A percentile compares a stretch with the other conserved stretches of the same genome.
Conservation (phyloP, 2,329 filamentous ascomycete genomes). For the Penicillium expansum region DNA sequence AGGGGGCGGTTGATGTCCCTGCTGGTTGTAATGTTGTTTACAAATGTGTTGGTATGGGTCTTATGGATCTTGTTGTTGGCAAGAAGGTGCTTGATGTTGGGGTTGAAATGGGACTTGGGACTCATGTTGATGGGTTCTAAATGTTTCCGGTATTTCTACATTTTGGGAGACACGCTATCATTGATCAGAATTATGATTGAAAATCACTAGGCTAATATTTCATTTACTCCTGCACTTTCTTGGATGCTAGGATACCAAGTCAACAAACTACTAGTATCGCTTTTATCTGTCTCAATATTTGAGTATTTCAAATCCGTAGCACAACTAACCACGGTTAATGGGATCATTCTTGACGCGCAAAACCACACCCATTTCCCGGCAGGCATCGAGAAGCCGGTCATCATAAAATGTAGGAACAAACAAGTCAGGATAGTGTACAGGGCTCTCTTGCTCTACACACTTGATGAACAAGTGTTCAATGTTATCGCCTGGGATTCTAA, state of each 20-base stretch:
- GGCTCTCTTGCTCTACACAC: no score
- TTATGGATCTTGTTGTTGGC: conserved; percentile 51
- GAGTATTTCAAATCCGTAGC: not conserved
- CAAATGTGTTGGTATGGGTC: conserved; percentile 52
- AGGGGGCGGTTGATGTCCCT: conserved; percentile 25
- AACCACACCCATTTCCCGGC: not conserved
- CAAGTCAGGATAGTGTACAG: no score
- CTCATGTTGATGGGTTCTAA: conserved; percentile 40
- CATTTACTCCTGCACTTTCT: no score
- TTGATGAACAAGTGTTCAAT: no score
- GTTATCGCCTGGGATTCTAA: no score
- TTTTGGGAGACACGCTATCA: not conserved
- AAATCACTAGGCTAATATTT: not conserved
- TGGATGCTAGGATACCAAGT: not conserved
- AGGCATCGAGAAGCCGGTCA: not conserved
- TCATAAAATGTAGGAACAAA: not conserved
- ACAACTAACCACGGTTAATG: not conserved
- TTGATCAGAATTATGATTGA: not conserved
- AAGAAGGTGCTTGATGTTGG: conserved; percentile 42
- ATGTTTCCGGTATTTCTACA: not conserved
- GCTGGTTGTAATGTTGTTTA: conserved; percentile 46
- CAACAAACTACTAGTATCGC: not conserved
- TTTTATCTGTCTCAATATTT: not conserved
- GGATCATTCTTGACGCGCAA: not conserved
- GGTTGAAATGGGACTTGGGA: conserved; percentile 31